Base-by-base conservation (phyloP, 2,329 filamentous ascomycete species). In the Pestalotiopsis sp. region DNA sequence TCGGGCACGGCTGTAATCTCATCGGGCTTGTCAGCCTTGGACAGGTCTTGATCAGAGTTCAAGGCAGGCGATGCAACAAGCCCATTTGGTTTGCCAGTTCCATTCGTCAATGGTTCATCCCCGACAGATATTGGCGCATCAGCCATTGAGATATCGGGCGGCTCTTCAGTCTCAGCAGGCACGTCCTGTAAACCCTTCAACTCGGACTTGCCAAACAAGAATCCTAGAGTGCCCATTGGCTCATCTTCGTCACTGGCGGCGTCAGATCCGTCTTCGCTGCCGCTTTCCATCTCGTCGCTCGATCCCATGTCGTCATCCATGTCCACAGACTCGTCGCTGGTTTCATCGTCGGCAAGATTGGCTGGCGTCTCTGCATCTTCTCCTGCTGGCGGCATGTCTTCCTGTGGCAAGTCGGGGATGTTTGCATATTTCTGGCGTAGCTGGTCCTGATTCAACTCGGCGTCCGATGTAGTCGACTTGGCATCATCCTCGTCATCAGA, bases 251-350 rank as follows among this genome's bases (percentile, higher is more conserved):
- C 81, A 9, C 82, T 79, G 55, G 81, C 80, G 30, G 79, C 78
- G 26, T 78, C 83, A 4, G 79, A 81, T 10, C 20, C 64, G 5
- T 84, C 84, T 10, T 84, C 83, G 3, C 81, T 81, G n/a, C 82
- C 82, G 59, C 81, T 83, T 20, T 84, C 81, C 75, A 82, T 81
- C 5, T 74, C 76, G 35, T 90, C 87, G 35, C 84, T 87, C 3
- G 88, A 88, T 2, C 86, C 88, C 71, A 89, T 79, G 67, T 91
- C 88, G 68, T 91, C 88, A 70, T 91, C 89, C 89, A 91, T 91
- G 72, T 90, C 88, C 24, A 91, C 81, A 1, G 89, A 91, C 74
- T 91, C 89, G 70, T 91, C 89, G 57, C 85, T 87, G 3, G 85
- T 88, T 9, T 89, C 87, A 57, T 83, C 81, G 56, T 78, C 72